phyloP scores from a whole-genome alignment of 768 basidiomycete species.

The Podaxis pistillaris region DNA sequence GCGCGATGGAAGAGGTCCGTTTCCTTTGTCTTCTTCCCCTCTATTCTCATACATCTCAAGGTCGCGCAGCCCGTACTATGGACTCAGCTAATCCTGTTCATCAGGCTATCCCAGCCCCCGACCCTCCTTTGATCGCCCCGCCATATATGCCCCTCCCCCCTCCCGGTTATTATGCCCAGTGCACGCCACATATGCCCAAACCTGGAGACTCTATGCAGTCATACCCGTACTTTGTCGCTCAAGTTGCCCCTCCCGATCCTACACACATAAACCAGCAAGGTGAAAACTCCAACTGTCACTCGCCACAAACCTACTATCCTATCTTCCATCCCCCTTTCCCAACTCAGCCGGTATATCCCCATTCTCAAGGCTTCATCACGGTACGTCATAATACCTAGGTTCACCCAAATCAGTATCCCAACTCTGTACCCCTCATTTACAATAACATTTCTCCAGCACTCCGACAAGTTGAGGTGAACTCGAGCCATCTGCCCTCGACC shows the following conservation, averaged over 20 bases:
- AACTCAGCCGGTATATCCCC: constrained; percentile 13
- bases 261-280: constrained; percentile 21
- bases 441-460: constrained; percentile 20
- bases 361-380: constrained; percentile 29
- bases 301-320: constrained; percentile 1
- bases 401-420: constrained; percentile 24
- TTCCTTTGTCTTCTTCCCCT: constrained; percentile 18
- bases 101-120: constrained; percentile 28
- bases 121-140: constrained; percentile 42
- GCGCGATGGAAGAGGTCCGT: constrained; percentile 86
- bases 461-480: constrained; percentile 19
- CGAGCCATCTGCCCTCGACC: not conserved
- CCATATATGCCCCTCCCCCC: constrained; percentile 53
- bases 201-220: constrained; percentile 49
- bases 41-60: constrained; percentile 26
- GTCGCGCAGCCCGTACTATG: constrained; percentile 57
- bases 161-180: constrained; percentile 55
- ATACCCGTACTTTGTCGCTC: constrained; percentile 48
- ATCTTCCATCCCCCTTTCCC: constrained; percentile 11
- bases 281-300: not conserved
- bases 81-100: constrained; percentile 40
- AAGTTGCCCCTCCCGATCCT: constrained; percentile 35
- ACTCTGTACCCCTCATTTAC: constrained; percentile 20
- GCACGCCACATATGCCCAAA: constrained; percentile 49
- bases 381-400: constrained; percentile 28